phyloP scores from a whole-genome alignment of 371 early-diverging fungal species.

The Blakeslea trispora region DNA sequence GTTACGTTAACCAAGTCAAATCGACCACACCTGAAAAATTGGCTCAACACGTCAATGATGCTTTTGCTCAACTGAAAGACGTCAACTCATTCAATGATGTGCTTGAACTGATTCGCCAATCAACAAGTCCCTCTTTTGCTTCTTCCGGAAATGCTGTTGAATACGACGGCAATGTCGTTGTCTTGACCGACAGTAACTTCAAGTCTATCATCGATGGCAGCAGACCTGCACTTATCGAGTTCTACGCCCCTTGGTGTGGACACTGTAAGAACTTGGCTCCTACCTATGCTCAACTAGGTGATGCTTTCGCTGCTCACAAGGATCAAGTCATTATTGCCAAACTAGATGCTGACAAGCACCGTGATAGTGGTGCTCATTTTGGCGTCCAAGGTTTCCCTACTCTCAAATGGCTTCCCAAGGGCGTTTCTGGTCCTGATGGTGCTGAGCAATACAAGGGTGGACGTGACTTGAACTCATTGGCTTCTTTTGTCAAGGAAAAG shows the following conservation, averaged over 20 bases:
- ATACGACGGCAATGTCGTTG: constrained; percentile 47
- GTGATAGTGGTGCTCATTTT: constrained; percentile 72
- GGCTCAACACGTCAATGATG: constrained; percentile 50
- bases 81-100: constrained; percentile 51
- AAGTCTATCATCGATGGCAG: constrained; percentile 75
- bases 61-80: constrained; percentile 60
- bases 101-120: constrained; percentile 42
- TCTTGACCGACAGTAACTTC: constrained; percentile 83
- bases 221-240: constrained; percentile 92
- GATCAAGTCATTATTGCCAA: constrained; percentile 85
- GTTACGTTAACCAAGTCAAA: constrained; percentile 40
- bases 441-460: constrained; percentile 84
- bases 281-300: constrained; percentile 79
- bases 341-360: constrained; percentile 87
- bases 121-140: constrained; percentile 15
- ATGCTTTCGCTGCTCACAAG: constrained; percentile 68
- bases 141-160: constrained; percentile 20
- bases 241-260: constrained; percentile 95
- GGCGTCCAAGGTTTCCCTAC: constrained; percentile 89
- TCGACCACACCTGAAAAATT: constrained; percentile 49
- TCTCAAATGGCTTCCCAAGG: constrained; percentile 92
- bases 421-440: constrained; percentile 50
- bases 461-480: constrained; percentile 79
- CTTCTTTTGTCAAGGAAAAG: constrained; percentile 76
- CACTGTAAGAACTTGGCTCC: constrained; percentile 93